phyloP scores from a whole-genome alignment of 768 basidiomycete species.

The Chalciporus piperatus region DNA sequence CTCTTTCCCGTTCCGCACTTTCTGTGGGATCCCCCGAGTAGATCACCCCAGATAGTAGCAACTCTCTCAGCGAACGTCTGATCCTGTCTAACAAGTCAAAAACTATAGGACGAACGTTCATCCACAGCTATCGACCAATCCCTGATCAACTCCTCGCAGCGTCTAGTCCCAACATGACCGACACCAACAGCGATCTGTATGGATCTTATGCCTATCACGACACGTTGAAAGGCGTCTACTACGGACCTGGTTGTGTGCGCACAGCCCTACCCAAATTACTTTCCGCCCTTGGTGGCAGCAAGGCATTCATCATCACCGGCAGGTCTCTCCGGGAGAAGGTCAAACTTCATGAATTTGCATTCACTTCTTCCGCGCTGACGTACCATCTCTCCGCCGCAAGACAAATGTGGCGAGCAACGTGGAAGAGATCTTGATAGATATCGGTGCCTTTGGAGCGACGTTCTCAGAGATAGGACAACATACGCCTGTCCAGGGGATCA shows the following conservation, averaged over 20 bases:
- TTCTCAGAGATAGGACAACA: constrained; percentile 76
- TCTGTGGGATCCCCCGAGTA: constrained; percentile 2
- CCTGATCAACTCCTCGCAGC: background rate
- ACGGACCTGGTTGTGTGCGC: constrained; percentile 64
- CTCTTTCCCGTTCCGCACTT: constrained; percentile 5
- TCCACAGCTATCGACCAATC: constrained; percentile 5
- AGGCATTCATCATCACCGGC: constrained; percentile 71
- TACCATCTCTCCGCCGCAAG: constrained; percentile 10
- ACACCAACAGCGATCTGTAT: constrained; percentile 12
- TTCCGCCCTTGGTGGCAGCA: constrained; percentile 50
- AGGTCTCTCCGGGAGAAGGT: constrained; percentile 65
- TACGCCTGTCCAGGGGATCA: constrained; percentile 65
- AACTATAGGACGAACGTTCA: constrained; percentile 3
- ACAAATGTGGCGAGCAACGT: constrained; percentile 24
- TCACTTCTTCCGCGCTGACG: constrained; percentile 8
- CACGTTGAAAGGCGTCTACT: constrained; percentile 64
- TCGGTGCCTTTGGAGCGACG: constrained; percentile 60
- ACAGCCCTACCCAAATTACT: constrained; percentile 66
- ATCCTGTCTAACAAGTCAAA: background rate
- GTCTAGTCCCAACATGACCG: constrained; percentile 5
- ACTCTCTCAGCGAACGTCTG: background rate
- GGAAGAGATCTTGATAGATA: constrained; percentile 48
- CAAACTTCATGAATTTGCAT: background rate
- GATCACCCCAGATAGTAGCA: constrained; percentile 10
- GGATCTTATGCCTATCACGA: constrained; percentile 70